Evolutionary conservation across 2,329 filamentous ascomycete genomes (phyloP).

Genomic region (Thelonectria blattea): DNA sequence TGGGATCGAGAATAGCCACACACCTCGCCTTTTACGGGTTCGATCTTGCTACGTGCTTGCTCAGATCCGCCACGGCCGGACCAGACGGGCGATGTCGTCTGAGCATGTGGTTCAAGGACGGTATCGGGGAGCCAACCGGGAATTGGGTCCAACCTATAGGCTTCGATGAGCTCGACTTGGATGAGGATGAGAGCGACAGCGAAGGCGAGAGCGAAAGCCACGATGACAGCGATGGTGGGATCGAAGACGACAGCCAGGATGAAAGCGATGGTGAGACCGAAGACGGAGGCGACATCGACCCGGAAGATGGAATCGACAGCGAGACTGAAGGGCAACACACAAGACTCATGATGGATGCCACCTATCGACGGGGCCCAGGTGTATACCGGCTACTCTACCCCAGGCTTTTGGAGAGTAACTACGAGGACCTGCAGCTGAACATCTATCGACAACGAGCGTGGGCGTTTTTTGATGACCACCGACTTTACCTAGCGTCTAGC

Average conservation of each 20-base stretch:
- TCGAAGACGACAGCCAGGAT: neutral
- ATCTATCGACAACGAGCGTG: conserved; percentile 23
- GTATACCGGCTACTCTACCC: neutral
- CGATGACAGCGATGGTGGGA: neutral
- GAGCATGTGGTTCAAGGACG: neutral
- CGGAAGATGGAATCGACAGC: no score
- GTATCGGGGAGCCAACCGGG: no score
- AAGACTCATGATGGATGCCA: neutral
- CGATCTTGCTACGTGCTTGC: neutral
- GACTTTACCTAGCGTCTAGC: neutral
- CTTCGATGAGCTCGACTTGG: neutral
- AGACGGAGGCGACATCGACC: no score
- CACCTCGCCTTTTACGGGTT: neutral
- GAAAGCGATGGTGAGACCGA: no score
- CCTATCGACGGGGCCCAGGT: neutral
- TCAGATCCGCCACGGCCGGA: neutral
- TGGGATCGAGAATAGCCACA: neutral
- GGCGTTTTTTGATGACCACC: conserved; percentile 19
- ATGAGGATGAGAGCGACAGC: no score
- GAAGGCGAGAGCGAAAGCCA: no score
- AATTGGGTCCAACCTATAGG: neutral
- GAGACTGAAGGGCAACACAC: no score
- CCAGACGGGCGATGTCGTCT: neutral
- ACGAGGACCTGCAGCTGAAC: neutral
- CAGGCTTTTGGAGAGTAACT: neutral